Conservation (phyloP, 2,329 filamentous ascomycete species). For the Xylaria sp. region DNA sequence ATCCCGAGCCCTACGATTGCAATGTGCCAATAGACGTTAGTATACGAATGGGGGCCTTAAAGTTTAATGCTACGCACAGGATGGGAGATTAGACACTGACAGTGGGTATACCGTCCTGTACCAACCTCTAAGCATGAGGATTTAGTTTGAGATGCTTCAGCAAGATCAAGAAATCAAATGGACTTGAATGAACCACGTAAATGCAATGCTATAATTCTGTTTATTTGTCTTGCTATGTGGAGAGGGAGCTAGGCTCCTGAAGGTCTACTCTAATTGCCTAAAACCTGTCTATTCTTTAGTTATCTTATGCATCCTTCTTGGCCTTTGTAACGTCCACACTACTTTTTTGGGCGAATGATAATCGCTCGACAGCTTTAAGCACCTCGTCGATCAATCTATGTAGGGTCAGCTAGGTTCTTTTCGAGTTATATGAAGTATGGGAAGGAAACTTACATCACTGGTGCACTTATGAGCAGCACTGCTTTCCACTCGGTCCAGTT, state of each 20-base stretch:
- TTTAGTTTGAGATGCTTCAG: slow-evolving; percentile 25
- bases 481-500: slow-evolving; percentile 92
- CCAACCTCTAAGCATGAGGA: slow-evolving; percentile 33
- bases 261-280: slow-evolving; percentile 44
- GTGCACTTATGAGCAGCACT: slow-evolving; percentile 85
- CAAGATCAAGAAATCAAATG: slow-evolving; percentile 11
- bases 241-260: slow-evolving; percentile 43
- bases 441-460: slow-evolving; percentile 80
- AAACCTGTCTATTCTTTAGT: slow-evolving; percentile 48
- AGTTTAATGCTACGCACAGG: slow-evolving; percentile 25
- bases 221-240: slow-evolving; percentile 24
- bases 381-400: slow-evolving; percentile 80
- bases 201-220: slow-evolving; percentile 27
- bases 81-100: slow-evolving; percentile 34
- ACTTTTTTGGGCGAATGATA: slow-evolving; percentile 68
- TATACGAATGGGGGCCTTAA: slow-evolving; percentile 2
- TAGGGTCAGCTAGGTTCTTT: slow-evolving; percentile 35
- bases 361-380: slow-evolving; percentile 80
- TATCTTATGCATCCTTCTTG: slow-evolving; percentile 60
- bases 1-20: background rate
- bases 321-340: slow-evolving; percentile 51
- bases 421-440: no score
- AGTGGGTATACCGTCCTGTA: slow-evolving; percentile 40
- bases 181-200: slow-evolving; percentile 14
- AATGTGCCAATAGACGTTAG: slow-evolving; percentile 22